Base-by-base conservation (phyloP, 2,329 filamentous ascomycete genomes). In the Lomentospora prolificans region DNA sequence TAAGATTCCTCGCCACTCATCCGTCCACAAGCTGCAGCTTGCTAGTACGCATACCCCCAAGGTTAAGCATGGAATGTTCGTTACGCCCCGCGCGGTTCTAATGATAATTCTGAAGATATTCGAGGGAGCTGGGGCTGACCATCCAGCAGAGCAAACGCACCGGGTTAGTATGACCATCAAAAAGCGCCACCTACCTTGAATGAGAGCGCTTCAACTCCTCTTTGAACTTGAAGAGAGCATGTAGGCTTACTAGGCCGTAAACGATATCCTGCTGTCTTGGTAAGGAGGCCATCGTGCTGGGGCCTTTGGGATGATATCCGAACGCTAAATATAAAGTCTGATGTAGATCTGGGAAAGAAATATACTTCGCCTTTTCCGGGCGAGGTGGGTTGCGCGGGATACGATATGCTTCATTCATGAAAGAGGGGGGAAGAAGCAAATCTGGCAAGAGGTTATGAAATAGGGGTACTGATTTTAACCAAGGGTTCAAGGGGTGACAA, bases 111-210 rank as follows among this genome's bases (percentile, higher is more conserved):
- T n/a, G n/a, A n/a, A n/a, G n/a, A 41, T 17, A 17, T 41, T 41
- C 14, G 36, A 41, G 19, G n/a, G n/a, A 14, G 14, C 36, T 17
- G 12, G n/a, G 22, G 44, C 14, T 25, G 17, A 14, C 19, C 1
- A 19, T 3, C 44, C 17, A 48, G 17, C 17, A 25, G 17, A 25
- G 10, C 7, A 22, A 19, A 19, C 4, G 17, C 17, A 19, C 6
- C 19, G 22, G 44, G 22, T 48, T 48, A 59, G 54, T 59, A 57
- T 17, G 48, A 53, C 51, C 14, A 58, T 53, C 51, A 52, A 50
- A 24, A 22, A 36, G 24, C 19, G 27, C 50, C 33, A 39, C 58
- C 57, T 59, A 59, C 58, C 58, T 59, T 36, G 17, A n/a, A 50
- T 17, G 46, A 46, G 39, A 31, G 33, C 41, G n/a, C 8, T 9